Evolutionary conservation across 2,329 filamentous ascomycete species (phyloP).

Genomic region (Huntiella abstrusa): DNA sequence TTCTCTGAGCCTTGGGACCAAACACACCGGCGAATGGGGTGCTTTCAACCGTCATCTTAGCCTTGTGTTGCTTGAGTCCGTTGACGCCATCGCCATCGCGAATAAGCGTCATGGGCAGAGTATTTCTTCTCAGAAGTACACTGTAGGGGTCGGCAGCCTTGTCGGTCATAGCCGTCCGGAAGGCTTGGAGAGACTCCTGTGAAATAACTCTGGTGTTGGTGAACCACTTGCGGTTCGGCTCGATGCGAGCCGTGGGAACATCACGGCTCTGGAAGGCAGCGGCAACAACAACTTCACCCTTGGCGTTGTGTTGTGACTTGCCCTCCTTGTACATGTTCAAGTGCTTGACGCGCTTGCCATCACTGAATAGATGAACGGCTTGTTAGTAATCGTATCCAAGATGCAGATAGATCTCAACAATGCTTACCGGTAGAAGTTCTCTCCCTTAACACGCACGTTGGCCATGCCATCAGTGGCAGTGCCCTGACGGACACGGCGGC

Average conservation of each 20-base stretch:
- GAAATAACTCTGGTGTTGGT: slow-evolving; percentile 77
- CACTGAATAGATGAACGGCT: slow-evolving; percentile 17
- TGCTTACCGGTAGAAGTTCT: slow-evolving; percentile 83
- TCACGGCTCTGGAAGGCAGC: slow-evolving; percentile 72
- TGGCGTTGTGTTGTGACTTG: slow-evolving; percentile 61
- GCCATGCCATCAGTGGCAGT: slow-evolving; percentile 71
- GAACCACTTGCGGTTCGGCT: slow-evolving; percentile 97
- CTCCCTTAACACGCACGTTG: slow-evolving; percentile 86
- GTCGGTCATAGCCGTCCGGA: slow-evolving; percentile 82
- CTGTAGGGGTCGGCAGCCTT: slow-evolving; percentile 80
- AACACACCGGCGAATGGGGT: slow-evolving; percentile 78
- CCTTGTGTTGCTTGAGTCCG: slow-evolving; percentile 77
- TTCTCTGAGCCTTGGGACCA: slow-evolving; percentile 80
- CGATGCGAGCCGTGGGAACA: slow-evolving; percentile 64
- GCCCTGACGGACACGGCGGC: slow-evolving; percentile 66
- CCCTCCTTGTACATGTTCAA: slow-evolving; percentile 85
- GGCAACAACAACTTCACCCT: slow-evolving; percentile 68
- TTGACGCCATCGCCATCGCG: slow-evolving; percentile 54
- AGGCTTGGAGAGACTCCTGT: slow-evolving; percentile 70
- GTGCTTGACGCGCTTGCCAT: slow-evolving; percentile 73
- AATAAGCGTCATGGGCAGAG: slow-evolving; percentile 89
- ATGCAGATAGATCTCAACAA: background rate
- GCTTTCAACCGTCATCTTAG: slow-evolving; percentile 83
- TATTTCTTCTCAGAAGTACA: slow-evolving; percentile 91
- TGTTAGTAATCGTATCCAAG: background rate